Evolutionary conservation across 306 rosid genomes (phyloP).

Genomic region (Quercus agrifolia): DNA sequence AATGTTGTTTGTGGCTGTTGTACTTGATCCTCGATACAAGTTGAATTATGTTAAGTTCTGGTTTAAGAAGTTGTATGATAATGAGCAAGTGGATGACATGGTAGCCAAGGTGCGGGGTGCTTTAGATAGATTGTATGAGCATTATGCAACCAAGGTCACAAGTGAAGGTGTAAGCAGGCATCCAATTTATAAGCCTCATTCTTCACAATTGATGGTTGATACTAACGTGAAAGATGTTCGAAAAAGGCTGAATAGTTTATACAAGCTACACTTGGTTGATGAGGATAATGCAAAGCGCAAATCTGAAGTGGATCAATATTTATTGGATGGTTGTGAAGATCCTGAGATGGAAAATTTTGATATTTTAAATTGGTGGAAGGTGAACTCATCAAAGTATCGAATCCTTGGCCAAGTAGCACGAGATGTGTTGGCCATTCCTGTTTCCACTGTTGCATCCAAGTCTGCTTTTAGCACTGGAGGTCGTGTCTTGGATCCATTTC

Average conservation of each 20-base stretch:
- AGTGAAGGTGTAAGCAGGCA: neutral
- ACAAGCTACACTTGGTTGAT: no score
- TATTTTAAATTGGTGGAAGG: neutral
- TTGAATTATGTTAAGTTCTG: neutral
- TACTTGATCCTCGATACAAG: neutral
- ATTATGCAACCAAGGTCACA: neutral
- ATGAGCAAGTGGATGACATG: neutral
- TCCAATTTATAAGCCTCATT: neutral
- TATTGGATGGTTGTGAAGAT: neutral
- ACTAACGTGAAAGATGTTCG: neutral
- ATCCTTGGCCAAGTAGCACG: neutral
- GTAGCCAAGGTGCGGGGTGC: neutral
- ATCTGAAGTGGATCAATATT: neutral
- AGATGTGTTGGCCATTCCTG: neutral
- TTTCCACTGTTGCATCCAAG: neutral
- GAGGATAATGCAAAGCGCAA: neutral
- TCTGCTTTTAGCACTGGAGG: neutral
- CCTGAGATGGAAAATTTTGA: neutral
- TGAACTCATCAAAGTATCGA: neutral
- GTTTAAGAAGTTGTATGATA: neutral
- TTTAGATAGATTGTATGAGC: neutral
- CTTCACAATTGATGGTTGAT: neutral
- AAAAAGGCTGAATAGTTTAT: no score
- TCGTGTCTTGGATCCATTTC: neutral
- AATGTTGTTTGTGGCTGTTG: neutral